Percentiles rank a stretch among this genome's conserved stretches.
These are phyloP conservation scores for Aspergillus floridensis DNA, from an alignment of 2,329 filamentous ascomycete species.

Conservation along the genomic window DNA sequence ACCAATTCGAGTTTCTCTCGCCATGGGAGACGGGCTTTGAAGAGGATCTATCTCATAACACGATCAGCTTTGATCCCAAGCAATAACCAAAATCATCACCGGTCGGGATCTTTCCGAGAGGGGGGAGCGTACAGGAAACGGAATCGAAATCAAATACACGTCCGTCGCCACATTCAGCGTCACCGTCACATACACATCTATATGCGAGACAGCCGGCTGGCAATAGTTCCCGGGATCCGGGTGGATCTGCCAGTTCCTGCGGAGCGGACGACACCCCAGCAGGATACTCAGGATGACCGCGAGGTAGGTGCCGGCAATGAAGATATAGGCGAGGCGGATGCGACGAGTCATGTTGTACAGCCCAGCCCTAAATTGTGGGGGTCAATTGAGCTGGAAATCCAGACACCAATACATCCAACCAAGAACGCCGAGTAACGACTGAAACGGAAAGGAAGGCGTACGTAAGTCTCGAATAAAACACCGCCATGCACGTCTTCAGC, in stretches of 20 bases:
- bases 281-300: conserved; percentile 51
- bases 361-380: conserved; percentile 32
- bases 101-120: background rate
- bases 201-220: conserved; percentile 51
- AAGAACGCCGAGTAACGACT: too few relatives aligned
- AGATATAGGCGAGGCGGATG: conserved; percentile 51
- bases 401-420: too few relatives aligned
- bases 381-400: too few relatives aligned
- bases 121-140: conserved; percentile 48
- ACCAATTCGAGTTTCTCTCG: conserved; percentile 54
- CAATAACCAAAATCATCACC: too few relatives aligned
- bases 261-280: conserved; percentile 53
- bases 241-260: conserved; percentile 58
- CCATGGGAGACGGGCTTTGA: conserved; percentile 49
- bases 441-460: conserved; percentile 28
- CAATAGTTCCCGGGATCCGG: conserved; percentile 56
- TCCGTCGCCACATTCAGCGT: conserved; percentile 57
- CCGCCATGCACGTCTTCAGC: conserved; percentile 55
- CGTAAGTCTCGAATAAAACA: conserved; percentile 58
- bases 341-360: conserved; percentile 44
- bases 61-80: too few relatives aligned
- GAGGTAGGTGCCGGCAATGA: conserved; percentile 52
- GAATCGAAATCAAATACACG: conserved; percentile 59
- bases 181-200: conserved; percentile 53
- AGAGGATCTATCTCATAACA: conserved; percentile 47